A percentile compares a stretch with the other conserved stretches of the same genome.
Conservation (phyloP, 805 yeast species). For the Wickerhamomyces rabaulensis region DNA sequence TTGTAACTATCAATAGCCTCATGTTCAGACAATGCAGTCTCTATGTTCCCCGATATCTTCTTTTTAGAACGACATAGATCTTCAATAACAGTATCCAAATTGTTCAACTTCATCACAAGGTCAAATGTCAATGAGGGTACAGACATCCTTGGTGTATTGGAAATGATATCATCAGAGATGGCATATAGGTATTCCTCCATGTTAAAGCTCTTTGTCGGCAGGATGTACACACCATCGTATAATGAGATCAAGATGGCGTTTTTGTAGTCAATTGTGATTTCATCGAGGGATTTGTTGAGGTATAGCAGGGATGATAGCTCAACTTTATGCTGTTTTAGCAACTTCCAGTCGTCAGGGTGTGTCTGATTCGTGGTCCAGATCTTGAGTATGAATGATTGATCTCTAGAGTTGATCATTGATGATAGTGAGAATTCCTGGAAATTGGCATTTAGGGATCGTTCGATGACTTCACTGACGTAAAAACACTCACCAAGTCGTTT, state of each 20-base stretch:
- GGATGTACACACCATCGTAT: slow-evolving; percentile 26
- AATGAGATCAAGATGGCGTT: slow-evolving; percentile 25
- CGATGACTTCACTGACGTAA: slow-evolving; percentile 31
- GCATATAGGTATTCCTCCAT: slow-evolving; percentile 7
- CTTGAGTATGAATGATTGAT: slow-evolving; percentile 11
- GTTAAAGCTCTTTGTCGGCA: slow-evolving; percentile 9
- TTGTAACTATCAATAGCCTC: slow-evolving; percentile 1
- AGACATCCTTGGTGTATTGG: slow-evolving; percentile 4
- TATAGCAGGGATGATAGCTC: slow-evolving; percentile 27
- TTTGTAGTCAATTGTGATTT: slow-evolving; percentile 12
- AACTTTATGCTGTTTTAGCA: slow-evolving; percentile 22
- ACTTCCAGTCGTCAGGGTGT: slow-evolving; percentile 18
- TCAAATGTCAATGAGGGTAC: slow-evolving; percentile 31
- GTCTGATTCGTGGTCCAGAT: slow-evolving; percentile 16
- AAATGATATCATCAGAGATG: slow-evolving; percentile 2
- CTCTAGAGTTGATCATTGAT: slow-evolving; percentile 4
- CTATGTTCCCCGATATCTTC: slow-evolving; percentile 10
- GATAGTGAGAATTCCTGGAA: slow-evolving; percentile 25
- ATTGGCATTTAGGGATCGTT: slow-evolving; percentile 24
- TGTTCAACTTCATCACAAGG: slow-evolving; percentile 37
- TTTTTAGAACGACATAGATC: slow-evolving; percentile 26
- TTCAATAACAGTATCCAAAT: slow-evolving; percentile 30
- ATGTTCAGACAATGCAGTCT: slow-evolving; percentile 1
- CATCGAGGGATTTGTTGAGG: slow-evolving; percentile 25
- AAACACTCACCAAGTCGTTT: slow-evolving; percentile 21